Evolutionary conservation across 1,284 basidiomycete species (phyloP).

Genomic region (Ustilago lituana): DNA sequence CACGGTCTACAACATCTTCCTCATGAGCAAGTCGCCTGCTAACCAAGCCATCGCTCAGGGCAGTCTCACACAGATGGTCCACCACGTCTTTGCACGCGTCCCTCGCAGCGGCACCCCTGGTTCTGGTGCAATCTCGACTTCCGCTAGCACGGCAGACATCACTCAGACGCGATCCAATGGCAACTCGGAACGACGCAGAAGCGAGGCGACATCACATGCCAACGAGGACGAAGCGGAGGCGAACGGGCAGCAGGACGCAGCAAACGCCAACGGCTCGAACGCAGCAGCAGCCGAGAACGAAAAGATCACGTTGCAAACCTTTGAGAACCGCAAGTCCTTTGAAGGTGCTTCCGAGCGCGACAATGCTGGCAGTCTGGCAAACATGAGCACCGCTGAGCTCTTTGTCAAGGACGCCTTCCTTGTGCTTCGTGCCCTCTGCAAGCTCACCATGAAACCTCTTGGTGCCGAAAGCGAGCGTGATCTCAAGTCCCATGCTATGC

Average conservation of each 20-base stretch:
- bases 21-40: conserved; percentile 60
- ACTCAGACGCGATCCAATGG: conserved; percentile 14
- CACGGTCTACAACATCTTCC: conserved; percentile 67
- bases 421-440: conserved; percentile 65
- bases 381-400: conserved; percentile 62
- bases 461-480: conserved; percentile 65
- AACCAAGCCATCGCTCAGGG: conserved; percentile 66
- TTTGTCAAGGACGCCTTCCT: conserved; percentile 67
- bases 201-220: conserved; percentile 5
- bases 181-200: conserved; percentile 5
- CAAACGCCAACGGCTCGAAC: conserved; percentile 9
- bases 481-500: conserved; percentile 65
- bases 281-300: conserved; percentile 22
- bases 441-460: conserved; percentile 66
- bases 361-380: conserved; percentile 46
- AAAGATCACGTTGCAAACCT: conserved; percentile 58
- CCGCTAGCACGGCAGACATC: conserved; percentile 31
- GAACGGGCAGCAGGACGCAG: conserved; percentile 11
- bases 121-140: conserved; percentile 17
- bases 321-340: conserved; percentile 63
- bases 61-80: conserved; percentile 65
- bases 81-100: conserved; percentile 64
- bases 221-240: no score
- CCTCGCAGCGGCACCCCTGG: conserved; percentile 27
- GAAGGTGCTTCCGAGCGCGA: conserved; percentile 61